Evolutionary conservation across 352 stramenopile genomes (phyloP).

Genomic region (Pythium insidiosum): DNA sequence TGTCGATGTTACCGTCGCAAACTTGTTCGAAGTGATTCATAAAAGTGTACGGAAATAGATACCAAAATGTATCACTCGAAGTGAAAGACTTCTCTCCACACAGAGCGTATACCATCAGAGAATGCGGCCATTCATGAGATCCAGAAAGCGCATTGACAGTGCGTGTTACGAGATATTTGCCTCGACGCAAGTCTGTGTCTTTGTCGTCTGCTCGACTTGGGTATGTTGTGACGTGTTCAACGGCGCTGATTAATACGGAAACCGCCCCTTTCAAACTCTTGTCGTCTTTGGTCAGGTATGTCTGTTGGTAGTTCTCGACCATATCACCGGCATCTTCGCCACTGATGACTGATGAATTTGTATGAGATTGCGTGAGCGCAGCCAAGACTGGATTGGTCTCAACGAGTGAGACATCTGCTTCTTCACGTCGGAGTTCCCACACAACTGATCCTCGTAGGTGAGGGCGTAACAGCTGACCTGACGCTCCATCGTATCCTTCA

Average conservation of each 20-base stretch:
- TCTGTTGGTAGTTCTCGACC: conserved; percentile 4
- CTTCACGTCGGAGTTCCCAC: background rate
- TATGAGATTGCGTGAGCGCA: background rate
- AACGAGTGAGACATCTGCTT: background rate
- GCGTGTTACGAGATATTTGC: conserved; percentile 1
- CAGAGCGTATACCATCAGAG: background rate
- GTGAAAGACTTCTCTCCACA: conserved; percentile 1
- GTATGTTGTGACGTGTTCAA: background rate
- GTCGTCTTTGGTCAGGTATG: conserved; percentile 7
- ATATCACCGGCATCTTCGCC: conserved; percentile 4
- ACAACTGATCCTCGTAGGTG: background rate
- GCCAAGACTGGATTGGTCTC: conserved; percentile 5
- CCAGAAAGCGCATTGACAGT: conserved; percentile 2
- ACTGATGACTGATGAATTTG: conserved; percentile 3
- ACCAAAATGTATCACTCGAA: conserved; percentile 3
- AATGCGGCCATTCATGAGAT: conserved; percentile 6
- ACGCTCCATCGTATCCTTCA: background rate
- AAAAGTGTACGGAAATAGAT: conserved; percentile 1
- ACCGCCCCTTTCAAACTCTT: background rate
- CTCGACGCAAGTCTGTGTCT: background rate
- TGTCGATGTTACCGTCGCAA: background rate
- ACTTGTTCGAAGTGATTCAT: background rate
- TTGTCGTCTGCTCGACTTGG: conserved; percentile 1
- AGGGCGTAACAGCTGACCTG: background rate
- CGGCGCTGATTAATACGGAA: background rate